Conservation (phyloP, 257 asterid genomes). For the Osmanthus fragrans region DNA sequence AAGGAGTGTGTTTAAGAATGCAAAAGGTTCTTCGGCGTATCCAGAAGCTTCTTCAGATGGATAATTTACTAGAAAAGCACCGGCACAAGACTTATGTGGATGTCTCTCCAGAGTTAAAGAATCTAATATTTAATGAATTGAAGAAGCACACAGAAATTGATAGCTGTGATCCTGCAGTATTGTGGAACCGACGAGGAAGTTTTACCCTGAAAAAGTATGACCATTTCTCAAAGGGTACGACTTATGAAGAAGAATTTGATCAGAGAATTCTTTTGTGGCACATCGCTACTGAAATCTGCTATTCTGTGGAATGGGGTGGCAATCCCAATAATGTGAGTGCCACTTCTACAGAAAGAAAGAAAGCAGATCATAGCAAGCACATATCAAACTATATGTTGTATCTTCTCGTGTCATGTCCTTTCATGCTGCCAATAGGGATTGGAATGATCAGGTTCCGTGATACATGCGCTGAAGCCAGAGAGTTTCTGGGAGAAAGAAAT, state of each 20-base stretch:
- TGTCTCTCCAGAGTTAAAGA: constrained; percentile 27
- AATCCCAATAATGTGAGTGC: neutral
- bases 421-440: constrained; percentile 55
- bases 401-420: constrained; percentile 48
- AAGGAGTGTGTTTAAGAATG: constrained; percentile 1
- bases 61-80: constrained; percentile 38
- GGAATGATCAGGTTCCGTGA: constrained; percentile 55
- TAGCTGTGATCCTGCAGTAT: constrained; percentile 17
- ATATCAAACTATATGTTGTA: constrained; percentile 56
- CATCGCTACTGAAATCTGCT: constrained; percentile 56
- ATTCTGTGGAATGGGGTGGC: constrained; percentile 15
- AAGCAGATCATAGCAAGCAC: constrained; percentile 43
- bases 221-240: constrained; percentile 15
- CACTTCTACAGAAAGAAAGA: constrained; percentile 16
- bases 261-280: constrained; percentile 49
- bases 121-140: constrained; percentile 22
- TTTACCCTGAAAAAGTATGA: constrained; percentile 16
- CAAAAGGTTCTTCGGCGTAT: constrained; percentile 17
- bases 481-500: constrained; percentile 34
- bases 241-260: constrained; percentile 35
- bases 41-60: constrained; percentile 24
- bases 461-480: constrained; percentile 50
- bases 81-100: constrained; percentile 33
- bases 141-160: neutral
- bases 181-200: constrained; percentile 29